These are phyloP conservation scores for Gloeopeniophorella convolvens DNA, from an alignment of 768 basidiomycete species.

Conservation along the genomic window DNA sequence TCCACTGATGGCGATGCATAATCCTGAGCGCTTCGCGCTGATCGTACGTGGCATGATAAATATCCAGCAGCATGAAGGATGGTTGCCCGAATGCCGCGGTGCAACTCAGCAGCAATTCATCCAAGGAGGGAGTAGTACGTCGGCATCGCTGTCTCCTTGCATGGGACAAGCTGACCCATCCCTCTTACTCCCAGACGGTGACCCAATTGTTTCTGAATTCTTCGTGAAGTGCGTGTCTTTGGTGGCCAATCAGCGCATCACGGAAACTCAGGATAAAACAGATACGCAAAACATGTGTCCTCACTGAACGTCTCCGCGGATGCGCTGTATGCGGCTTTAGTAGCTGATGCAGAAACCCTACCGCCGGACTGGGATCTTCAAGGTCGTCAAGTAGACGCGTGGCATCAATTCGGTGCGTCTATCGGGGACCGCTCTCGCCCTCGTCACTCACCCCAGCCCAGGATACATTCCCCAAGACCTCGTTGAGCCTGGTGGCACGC, in stretches of 20 bases:
- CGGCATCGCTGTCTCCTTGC: background rate
- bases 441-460: no score
- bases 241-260: background rate
- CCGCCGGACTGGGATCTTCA: slow-evolving; percentile 58
- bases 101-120: slow-evolving; percentile 46
- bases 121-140: slow-evolving; percentile 54
- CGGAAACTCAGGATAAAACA: slow-evolving; percentile 22
- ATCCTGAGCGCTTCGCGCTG: slow-evolving; percentile 49
- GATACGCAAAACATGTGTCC: slow-evolving; percentile 45
- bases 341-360: slow-evolving; percentile 52
- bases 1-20: slow-evolving; percentile 58
- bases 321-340: slow-evolving; percentile 48
- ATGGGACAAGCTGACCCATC: no score
- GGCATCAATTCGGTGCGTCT: slow-evolving; percentile 49
- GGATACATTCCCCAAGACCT: no score
- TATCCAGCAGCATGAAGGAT: slow-evolving; percentile 62
- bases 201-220: slow-evolving; percentile 60
- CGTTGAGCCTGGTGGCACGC: no score
- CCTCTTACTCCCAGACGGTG: slow-evolving; percentile 56
- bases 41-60: slow-evolving; percentile 63
- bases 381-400: slow-evolving; percentile 49
- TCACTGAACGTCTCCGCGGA: slow-evolving; percentile 41
- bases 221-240: slow-evolving; percentile 45
- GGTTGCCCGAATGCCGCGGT: slow-evolving; percentile 61
- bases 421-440: no score